Evolutionary conservation across 2,329 filamentous ascomycete genomes (phyloP), one percentile per base, ranked within the genome.

Genomic region (Ophiocordyceps australis): DNA sequence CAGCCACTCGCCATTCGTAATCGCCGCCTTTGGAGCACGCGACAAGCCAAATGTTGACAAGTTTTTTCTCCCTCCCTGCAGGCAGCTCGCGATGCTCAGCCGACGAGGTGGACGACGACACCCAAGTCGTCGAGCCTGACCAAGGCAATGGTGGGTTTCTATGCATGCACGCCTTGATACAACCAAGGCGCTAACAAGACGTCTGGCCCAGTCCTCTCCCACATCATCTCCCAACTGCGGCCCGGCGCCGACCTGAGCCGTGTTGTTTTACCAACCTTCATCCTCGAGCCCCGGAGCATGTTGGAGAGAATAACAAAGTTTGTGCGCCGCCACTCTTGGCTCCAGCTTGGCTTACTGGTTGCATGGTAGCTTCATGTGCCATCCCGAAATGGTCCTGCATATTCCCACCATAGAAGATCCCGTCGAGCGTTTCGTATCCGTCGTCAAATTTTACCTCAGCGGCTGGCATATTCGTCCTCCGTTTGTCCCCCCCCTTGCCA

Each of bases 391-490:
- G 43, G 74, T 98, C 17, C 70, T 98, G 5, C 75, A 78, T 18
- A 89, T 95, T 50, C 69, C 86, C 23, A 59, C 70, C 24, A 79
- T 94, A 39, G 79, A 95, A 26, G 86, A 98, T 43, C 86, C 89
- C 2, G 59, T 82, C 29, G 62, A 86, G 43, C 72, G 89, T 47
- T 98, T 98, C 45, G 73, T 95, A 17, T 80, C 83, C 10, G 89
- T 98, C 25, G 81, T 94, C 46, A 94, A 91, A 54, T 98, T 98
- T 52, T 98, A 98, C 52, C 62, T 98, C 23, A 93, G 83, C 50
- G 89, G 89, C 42, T 98, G 89, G 89, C 89, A 98, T 50, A 94
- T 98, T 47, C 89, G 86, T 52, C 89, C 89, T 44, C 79, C 83
- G 82, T 92, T 67, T 45, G 79, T 63, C 19, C 12, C 17, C 28